phyloP scores from a whole-genome alignment of 257 asterid genomes.

The Rhazya stricta region DNA sequence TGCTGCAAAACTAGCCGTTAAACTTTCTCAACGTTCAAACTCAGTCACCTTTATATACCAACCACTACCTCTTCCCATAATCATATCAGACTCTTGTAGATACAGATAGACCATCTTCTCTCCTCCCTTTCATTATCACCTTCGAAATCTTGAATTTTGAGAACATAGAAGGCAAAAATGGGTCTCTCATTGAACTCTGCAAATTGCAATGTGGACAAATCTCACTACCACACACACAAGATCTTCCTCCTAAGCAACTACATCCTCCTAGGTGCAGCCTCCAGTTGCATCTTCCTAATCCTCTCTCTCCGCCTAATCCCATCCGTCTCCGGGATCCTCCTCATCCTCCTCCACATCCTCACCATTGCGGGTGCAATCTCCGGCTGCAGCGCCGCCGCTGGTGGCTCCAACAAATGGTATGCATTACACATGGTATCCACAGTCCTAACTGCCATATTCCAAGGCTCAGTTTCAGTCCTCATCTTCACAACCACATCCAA shows the following conservation, averaged over 20 bases:
- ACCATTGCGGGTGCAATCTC: conserved; percentile 61
- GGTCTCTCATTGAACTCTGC: conserved; percentile 15
- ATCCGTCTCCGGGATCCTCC: conserved; percentile 47
- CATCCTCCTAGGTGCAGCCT: conserved; percentile 62
- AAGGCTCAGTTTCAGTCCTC: conserved; percentile 37
- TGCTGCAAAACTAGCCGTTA: conserved; percentile 26
- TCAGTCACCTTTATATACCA: conserved; percentile 14
- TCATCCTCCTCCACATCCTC: conserved; percentile 68
- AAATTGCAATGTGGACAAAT: conserved; percentile 12
- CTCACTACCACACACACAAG: conserved; percentile 43
- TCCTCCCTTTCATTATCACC: neutral
- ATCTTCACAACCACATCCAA: conserved; percentile 28
- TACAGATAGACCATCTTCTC: neutral
- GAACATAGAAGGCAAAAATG: conserved; percentile 13
- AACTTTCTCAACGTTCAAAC: conserved; percentile 20
- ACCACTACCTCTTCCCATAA: neutral
- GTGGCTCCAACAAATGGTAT: conserved; percentile 26
- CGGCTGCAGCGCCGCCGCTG: conserved; percentile 41
- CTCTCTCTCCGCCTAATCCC: conserved; percentile 75
- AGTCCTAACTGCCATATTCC: conserved; percentile 36
- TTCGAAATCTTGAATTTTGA: neutral
- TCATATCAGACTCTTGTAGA: neutral
- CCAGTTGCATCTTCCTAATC: conserved; percentile 71
- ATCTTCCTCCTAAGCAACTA: conserved; percentile 50
- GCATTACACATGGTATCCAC: conserved; percentile 38